Conservation (phyloP, 176 grass and related monocot genomes). For the Oryza glumipatula region DNA sequence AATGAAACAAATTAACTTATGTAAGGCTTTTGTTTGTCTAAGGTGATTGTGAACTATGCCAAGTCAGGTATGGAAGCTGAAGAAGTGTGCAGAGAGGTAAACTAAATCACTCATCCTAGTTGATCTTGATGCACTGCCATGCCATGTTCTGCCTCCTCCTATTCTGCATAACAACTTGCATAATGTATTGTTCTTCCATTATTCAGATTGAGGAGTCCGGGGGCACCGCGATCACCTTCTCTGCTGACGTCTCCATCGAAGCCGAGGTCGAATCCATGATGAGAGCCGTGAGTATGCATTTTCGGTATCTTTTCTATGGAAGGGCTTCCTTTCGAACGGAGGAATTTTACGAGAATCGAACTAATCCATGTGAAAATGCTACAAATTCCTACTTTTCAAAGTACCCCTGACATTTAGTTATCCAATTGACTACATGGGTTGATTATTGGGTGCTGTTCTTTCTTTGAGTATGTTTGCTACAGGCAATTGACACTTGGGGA, state of each 20-base stretch:
- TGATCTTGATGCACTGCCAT: not conserved
- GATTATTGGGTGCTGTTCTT: no score
- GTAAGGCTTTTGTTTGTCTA: not conserved
- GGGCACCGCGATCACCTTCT: conserved; percentile 73
- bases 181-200: not conserved
- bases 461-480: not conserved
- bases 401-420: not conserved
- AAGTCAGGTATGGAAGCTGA: conserved; percentile 86
- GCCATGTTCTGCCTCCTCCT: not conserved
- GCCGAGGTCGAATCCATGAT: conserved; percentile 87
- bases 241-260: conserved; percentile 80
- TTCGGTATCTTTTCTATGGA: not conserved
- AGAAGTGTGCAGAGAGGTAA: conserved; percentile 90
- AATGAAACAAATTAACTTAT: not conserved
- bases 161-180: not conserved
- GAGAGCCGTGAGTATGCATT: conserved; percentile 63
- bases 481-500: conserved; percentile 81
- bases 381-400: no score
- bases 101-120: not conserved
- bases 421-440: not conserved
- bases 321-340: not conserved
- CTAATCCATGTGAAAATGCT: not conserved
- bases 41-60: conserved; percentile 94
- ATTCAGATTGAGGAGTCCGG: conserved; percentile 73
- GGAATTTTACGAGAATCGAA: not conserved